Percentiles rank a stretch among this genome's conserved stretches.
phyloP scores from a whole-genome alignment of 768 basidiomycete genomes.

The Aureoboletus auriporus region DNA sequence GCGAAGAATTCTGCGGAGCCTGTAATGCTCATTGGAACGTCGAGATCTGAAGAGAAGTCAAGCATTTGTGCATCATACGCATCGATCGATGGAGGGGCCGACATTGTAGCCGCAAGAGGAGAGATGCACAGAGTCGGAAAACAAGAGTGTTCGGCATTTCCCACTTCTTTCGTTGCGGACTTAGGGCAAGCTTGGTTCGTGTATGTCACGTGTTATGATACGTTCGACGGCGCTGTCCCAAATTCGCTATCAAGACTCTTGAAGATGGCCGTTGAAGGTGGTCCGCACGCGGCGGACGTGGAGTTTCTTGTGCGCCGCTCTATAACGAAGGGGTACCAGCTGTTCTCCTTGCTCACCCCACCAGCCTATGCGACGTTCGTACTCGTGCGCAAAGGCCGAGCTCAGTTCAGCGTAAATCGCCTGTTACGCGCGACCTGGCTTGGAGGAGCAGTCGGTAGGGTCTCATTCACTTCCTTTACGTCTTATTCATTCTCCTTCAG shows the following conservation, averaged over 20 bases:
- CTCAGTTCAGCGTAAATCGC: constrained; percentile 55
- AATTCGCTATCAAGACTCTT: constrained; percentile 1
- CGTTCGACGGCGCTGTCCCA: too few species aligned
- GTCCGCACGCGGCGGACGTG: constrained; percentile 48
- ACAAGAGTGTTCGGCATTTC: constrained; percentile 15
- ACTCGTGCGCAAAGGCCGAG: constrained; percentile 50
- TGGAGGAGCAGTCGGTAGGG: constrained; percentile 52
- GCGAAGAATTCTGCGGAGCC: constrained; percentile 45
- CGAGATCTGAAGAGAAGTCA: constrained; percentile 52
- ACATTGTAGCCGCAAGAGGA: constrained; percentile 18
- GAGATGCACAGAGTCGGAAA: constrained; percentile 14
- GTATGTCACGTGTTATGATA: constrained; percentile 23
- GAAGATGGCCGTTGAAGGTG: constrained; percentile 15
- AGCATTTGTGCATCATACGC: constrained; percentile 62
- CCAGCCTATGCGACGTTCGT: constrained; percentile 55
- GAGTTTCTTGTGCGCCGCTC: constrained; percentile 63
- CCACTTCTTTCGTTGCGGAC: constrained; percentile 1
- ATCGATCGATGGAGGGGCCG: constrained; percentile 37
- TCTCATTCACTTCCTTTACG: neutral
- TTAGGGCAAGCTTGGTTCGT: constrained; percentile 33
- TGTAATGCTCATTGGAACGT: constrained; percentile 54
- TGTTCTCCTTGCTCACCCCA: constrained; percentile 59
- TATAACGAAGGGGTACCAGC: constrained; percentile 65
- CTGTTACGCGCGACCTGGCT: constrained; percentile 71
- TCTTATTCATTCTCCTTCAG: constrained; percentile 11